A percentile compares a stretch with the other conserved stretches of the same genome.
Conservation (phyloP, 2,329 filamentous ascomycete species). For the Microascus cirrosus region DNA sequence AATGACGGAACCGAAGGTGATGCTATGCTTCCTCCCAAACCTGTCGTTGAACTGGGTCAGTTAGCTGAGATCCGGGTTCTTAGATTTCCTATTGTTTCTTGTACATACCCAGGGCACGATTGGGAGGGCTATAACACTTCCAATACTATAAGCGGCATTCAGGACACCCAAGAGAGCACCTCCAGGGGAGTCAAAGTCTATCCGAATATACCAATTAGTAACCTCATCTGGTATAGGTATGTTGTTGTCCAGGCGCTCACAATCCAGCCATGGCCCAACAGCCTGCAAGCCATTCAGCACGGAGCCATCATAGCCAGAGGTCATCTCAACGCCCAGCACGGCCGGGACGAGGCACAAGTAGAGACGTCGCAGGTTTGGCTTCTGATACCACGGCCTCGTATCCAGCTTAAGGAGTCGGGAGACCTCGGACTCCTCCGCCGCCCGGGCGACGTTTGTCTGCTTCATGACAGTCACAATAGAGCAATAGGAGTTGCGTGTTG, state of each 20-base stretch:
- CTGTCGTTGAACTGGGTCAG: background rate
- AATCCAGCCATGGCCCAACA: slow-evolving; percentile 13
- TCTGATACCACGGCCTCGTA: background rate
- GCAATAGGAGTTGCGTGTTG: background rate
- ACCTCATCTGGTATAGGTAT: background rate
- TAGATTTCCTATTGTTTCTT: too few species aligned
- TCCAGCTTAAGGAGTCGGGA: slow-evolving; percentile 5
- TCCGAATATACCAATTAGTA: background rate
- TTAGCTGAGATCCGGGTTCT: background rate
- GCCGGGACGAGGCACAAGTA: background rate
- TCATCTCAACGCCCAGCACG: slow-evolving; percentile 10
- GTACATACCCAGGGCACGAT: slow-evolving; percentile 18
- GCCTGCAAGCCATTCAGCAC: slow-evolving; percentile 38
- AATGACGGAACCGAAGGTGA: slow-evolving; percentile 5
- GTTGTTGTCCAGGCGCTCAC: background rate
- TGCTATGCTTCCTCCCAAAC: background rate
- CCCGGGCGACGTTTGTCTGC: background rate
- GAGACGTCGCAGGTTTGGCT: background rate
- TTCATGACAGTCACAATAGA: background rate
- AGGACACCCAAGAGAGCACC: slow-evolving; percentile 18
- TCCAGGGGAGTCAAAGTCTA: slow-evolving; percentile 18
- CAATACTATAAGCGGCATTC: slow-evolving; percentile 34
- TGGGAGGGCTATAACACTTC: slow-evolving; percentile 25
- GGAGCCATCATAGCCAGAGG: slow-evolving; percentile 30
- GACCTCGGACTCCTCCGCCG: background rate